Evolutionary conservation across 1,284 basidiomycete genomes (phyloP).

Genomic region (Papiliotrema terrestris): DNA sequence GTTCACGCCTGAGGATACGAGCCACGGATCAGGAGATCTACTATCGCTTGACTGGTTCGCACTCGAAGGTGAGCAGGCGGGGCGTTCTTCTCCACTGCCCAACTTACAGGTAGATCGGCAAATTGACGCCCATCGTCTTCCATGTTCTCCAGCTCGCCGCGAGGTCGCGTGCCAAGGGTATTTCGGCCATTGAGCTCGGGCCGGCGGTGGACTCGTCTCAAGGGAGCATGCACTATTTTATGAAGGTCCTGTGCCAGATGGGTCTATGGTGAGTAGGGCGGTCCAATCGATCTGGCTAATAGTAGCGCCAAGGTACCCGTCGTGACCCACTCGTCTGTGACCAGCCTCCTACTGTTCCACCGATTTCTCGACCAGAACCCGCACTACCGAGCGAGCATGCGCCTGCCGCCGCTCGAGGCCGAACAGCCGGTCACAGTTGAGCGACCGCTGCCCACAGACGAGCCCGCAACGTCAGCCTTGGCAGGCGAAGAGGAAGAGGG

Average conservation of each 20-base stretch:
- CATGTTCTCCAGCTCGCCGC: conserved; percentile 30
- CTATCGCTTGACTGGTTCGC: conserved; percentile 39
- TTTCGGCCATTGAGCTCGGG: conserved; percentile 37
- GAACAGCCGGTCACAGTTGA: neutral
- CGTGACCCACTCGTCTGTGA: conserved; percentile 29
- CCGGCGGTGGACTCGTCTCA: conserved; percentile 34
- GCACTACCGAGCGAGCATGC: conserved; percentile 19
- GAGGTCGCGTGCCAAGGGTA: conserved; percentile 27
- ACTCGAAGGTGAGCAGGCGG: conserved; percentile 24
- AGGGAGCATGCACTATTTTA: conserved; percentile 40
- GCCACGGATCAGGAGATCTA: conserved; percentile 43
- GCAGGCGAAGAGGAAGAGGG: conserved; percentile 9
- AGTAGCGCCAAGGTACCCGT: conserved; percentile 38
- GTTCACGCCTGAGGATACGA: conserved; percentile 35
- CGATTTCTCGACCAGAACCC: conserved; percentile 36
- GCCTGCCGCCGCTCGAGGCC: neutral
- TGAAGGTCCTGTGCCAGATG: conserved; percentile 32
- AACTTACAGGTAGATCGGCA: conserved; percentile 21
- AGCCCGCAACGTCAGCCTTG: neutral
- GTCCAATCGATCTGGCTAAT: neutral
- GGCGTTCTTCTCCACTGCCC: neutral
- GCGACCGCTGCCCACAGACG: neutral
- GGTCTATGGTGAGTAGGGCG: conserved; percentile 30
- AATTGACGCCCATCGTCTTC: conserved; percentile 35
- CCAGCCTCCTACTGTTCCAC: conserved; percentile 38